phyloP scores from a whole-genome alignment of 257 asterid genomes.

The Primulina tabacum region DNA sequence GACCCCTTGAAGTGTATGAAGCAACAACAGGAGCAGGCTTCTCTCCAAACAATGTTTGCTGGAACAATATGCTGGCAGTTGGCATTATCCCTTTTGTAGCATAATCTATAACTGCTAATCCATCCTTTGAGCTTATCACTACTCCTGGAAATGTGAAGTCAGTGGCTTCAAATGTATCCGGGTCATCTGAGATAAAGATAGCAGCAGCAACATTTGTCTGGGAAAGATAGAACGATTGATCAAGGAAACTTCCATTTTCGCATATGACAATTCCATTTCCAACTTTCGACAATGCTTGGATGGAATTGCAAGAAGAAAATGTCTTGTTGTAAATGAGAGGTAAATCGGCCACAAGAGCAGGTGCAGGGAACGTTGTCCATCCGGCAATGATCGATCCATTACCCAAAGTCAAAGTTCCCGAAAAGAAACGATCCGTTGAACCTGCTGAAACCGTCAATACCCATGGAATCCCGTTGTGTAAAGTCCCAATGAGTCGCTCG shows the following conservation, averaged over 20 bases:
- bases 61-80: slow-evolving; percentile 28
- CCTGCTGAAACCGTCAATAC: slow-evolving; percentile 32
- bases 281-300: not conserved
- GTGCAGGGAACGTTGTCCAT: slow-evolving; percentile 36
- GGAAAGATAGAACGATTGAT: not conserved
- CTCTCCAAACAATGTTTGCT: slow-evolving; percentile 33
- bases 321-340: slow-evolving; percentile 29
- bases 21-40: slow-evolving; percentile 30
- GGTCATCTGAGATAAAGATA: slow-evolving; percentile 22
- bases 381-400: slow-evolving; percentile 29
- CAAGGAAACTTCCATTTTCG: slow-evolving; percentile 1
- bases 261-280: slow-evolving; percentile 25
- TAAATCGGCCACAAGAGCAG: slow-evolving; percentile 5
- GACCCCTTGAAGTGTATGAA: slow-evolving; percentile 35
- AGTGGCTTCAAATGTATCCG: not conserved
- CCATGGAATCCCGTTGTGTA: slow-evolving; percentile 44
- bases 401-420: slow-evolving; percentile 36
- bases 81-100: not conserved
- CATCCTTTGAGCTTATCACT: slow-evolving; percentile 26
- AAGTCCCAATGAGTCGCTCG: not conserved
- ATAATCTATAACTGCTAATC: slow-evolving; percentile 21
- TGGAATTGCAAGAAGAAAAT: slow-evolving; percentile 30
- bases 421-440: slow-evolving; percentile 35
- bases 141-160: slow-evolving; percentile 11
- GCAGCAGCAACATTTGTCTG: slow-evolving; percentile 14